Conservation (phyloP, 495 filamentous ascomycete genomes). For the Astrocystis sublimbata region DNA sequence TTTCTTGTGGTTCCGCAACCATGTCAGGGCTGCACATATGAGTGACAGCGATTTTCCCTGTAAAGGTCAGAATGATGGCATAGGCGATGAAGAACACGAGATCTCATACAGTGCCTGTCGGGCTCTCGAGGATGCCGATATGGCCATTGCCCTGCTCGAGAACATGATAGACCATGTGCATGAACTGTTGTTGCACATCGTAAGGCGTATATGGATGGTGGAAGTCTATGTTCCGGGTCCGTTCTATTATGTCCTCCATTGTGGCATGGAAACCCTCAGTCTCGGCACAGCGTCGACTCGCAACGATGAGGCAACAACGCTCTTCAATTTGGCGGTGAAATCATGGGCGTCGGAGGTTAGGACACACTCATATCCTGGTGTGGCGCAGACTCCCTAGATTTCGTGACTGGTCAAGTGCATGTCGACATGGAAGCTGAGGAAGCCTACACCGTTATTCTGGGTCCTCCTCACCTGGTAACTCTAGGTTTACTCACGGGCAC, state of each 20-base stretch:
- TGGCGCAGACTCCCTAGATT: not conserved
- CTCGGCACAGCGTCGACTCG: not conserved
- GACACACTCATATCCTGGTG: not conserved
- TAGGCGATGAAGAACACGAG: not conserved
- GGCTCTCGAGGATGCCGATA: slow-evolving; percentile 90
- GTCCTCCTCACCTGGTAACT: no score
- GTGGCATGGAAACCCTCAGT: not conserved
- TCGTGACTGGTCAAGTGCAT: no score
- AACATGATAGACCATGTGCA: slow-evolving; percentile 81
- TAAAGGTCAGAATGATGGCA: slow-evolving; percentile 14
- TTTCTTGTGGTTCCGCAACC: slow-evolving; percentile 84
- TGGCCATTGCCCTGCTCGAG: slow-evolving; percentile 75
- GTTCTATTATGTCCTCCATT: slow-evolving; percentile 29
- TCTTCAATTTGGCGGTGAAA: not conserved
- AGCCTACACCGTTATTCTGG: no score
- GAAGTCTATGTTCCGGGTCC: slow-evolving; percentile 56
- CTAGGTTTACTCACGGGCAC: no score
- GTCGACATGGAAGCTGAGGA: no score
- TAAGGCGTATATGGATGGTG: slow-evolving; percentile 94
- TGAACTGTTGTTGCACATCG: slow-evolving; percentile 85
- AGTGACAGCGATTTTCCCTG: slow-evolving; percentile 96
- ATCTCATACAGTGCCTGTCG: slow-evolving; percentile 68
- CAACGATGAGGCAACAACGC: not conserved
- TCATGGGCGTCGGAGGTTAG: not conserved
- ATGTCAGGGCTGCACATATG: slow-evolving; percentile 90